Conservation (phyloP, 345 rosid genomes). For the Hevea brasiliensis region DNA sequence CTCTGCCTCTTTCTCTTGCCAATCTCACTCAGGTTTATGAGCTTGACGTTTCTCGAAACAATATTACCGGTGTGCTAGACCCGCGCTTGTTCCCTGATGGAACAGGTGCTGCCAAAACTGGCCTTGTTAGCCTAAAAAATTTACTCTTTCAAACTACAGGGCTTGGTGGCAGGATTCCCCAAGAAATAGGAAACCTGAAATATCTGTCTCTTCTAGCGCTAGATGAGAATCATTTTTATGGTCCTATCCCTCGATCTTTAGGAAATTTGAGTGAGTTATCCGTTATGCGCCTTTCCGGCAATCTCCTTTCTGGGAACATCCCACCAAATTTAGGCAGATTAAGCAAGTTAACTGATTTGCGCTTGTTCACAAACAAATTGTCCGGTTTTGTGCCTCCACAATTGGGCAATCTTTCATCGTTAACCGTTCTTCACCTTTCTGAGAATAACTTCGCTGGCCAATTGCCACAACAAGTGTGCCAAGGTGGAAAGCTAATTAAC, state of each 20-base stretch:
- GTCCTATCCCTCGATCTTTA: constrained; percentile 9
- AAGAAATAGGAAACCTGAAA: constrained; percentile 20
- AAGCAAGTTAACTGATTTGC: constrained; percentile 23
- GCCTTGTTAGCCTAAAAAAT: constrained; percentile 1
- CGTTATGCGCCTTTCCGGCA: constrained; percentile 5
- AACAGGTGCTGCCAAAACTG: background rate
- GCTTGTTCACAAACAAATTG: constrained; percentile 14
- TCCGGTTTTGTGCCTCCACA: constrained; percentile 31
- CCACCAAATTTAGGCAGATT: constrained; percentile 16
- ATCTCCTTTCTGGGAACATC: constrained; percentile 26
- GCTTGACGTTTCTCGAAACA: constrained; percentile 31
- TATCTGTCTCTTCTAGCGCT: constrained; percentile 15
- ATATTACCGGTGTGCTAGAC: constrained; percentile 15
- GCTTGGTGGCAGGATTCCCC: constrained; percentile 20
- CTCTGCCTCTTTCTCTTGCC: constrained; percentile 28
- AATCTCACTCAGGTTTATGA: constrained; percentile 31
- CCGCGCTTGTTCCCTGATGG: constrained; percentile 14
- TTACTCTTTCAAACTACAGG: constrained; percentile 8
- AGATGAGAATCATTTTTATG: constrained; percentile 14
- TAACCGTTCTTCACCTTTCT: constrained; percentile 22
- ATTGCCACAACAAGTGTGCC: constrained; percentile 29
- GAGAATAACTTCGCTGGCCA: constrained; percentile 31
- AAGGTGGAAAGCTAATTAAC: constrained; percentile 24
- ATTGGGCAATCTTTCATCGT: constrained; percentile 25
- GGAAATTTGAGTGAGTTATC: constrained; percentile 24